Base-by-base conservation (phyloP, 2,329 filamentous ascomycete species). In the Sporothrix variecibatus region DNA sequence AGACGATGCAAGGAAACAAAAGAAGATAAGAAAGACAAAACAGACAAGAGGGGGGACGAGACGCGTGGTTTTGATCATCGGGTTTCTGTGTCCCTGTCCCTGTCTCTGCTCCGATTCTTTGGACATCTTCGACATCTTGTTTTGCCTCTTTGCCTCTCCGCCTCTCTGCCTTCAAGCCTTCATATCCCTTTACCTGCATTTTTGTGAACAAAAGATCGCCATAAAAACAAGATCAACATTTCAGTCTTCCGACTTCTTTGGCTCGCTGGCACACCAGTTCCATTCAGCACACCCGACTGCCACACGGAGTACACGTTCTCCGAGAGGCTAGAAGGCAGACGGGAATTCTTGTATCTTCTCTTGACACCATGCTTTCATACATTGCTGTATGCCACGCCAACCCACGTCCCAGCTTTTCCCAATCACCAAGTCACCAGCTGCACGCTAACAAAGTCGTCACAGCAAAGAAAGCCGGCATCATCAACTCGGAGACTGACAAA, bases 291-390 rank as follows among this genome's bases (percentile, higher is more conserved):
- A 53, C 31, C 17, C 17, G 15, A 38, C n/a, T 17, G 60, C 38
- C 62, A 67, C 62, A 67, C 62, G 62, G 34, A 43, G 11, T 7
- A 46, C 62, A 46, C 62, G 62, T 67, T 46, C 23, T 28, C 38
- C 38, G 34, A 65, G 20, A 26, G 20, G n/a, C 34, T 15, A 43
- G 11, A 20, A 65, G 3, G 40, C 6, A 43, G 38, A 9, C 11
- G 23, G 31, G 15, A 4, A 15, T 23, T 43, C 60, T 26, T 26
- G 9, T 1, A 31, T 60, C 60, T 65, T 49, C 40, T 8, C 40
- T 7, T 43, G 11, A 12, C 40, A n/a, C n/a, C n/a, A n/a, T n/a
- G n/a, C n/a, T n/a, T n/a, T n/a, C n/a, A n/a, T n/a, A n/a, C n/a
- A n/a, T n/a, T n/a, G n/a, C 15, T 20, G 43, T 17, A 49, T 49